Evolutionary conservation across 192 early-diverging fungal genomes (phyloP), one percentile per base, ranked within the genome.

Genomic region (Paraglomus brasilianum): DNA sequence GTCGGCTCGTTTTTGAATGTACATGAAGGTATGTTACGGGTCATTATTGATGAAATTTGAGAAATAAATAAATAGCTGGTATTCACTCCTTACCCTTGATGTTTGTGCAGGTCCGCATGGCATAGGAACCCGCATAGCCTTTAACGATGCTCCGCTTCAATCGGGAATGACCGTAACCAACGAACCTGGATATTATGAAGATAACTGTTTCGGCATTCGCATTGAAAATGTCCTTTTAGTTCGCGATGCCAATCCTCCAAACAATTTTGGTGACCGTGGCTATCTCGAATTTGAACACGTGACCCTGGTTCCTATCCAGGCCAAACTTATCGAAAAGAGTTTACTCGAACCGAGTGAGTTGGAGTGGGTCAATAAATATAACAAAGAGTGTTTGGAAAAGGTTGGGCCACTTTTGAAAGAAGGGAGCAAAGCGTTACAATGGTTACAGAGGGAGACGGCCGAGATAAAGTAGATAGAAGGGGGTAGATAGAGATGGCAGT

Each of bases 121-220:
- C 62, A 93, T 97, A 59, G 91, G 91, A 17, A 84, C 89, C 47
- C 85, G 95, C 42, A 81, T 86, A 55, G 80, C 72, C 13, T 88
- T 85, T 76, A 88, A 94, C 74, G 88, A 91, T 50, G 84, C 83
- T 5, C 87, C 89, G 3, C 80, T 99, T 44, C 86, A 84, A 44
- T 82, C 86, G 8, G 95, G 95, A 15, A 99, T 99, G 97, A 95
- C 91, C 0, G 88, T 99, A 42, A 95, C 97, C 17, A 93, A 99
- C 74, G 88, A 99, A 78, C 97, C 97, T 17, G 97, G 97, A 1
- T 99, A 93, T 82, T 99, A 99, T 74, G 88, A 96, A 76, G 95
- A 99, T 77, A 95, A 94, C 22, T 80, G 85, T 41, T 99, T 97
- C 76, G 97, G 97, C 65, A 97, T 97, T 72, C 93, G 97, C 72